phyloP scores from a whole-genome alignment of 139 green algal genomes.

The Dunaliella primolecta region DNA sequence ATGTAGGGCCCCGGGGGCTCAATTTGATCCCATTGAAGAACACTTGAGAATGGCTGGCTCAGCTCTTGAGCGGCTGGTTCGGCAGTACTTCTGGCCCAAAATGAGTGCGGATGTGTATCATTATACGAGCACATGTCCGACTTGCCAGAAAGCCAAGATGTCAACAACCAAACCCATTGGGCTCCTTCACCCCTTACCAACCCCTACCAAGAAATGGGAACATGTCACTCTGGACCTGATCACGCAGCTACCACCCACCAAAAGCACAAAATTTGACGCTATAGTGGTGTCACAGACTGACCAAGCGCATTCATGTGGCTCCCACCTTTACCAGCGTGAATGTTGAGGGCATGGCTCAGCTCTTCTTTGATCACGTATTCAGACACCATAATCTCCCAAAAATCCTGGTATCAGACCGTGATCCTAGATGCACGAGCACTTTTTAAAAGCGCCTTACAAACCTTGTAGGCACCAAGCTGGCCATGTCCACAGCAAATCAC shows the following conservation, averaged over 20 bases:
- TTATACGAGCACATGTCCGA: too few species aligned
- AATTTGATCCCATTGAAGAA: too few species aligned
- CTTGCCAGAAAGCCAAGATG: too few species aligned
- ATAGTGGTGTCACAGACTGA: conserved; percentile 54
- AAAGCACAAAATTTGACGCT: conserved; percentile 12
- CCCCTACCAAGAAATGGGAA: conserved; percentile 37
- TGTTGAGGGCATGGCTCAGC: conserved; percentile 19
- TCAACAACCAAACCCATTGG: conserved; percentile 29
- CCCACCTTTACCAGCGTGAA: conserved; percentile 28
- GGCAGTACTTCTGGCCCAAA: too few species aligned
- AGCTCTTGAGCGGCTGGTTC: too few species aligned
- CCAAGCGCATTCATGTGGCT: conserved; percentile 49
- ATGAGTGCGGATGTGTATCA: too few species aligned
- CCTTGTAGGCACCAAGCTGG: conserved; percentile 33
- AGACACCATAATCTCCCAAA: conserved; percentile 42
- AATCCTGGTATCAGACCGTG: conserved; percentile 56
- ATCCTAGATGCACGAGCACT: conserved; percentile 41
- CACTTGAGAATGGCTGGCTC: too few species aligned
- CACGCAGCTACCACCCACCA: conserved; percentile 27
- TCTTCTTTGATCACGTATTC: conserved; percentile 42
- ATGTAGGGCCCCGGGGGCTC: too few species aligned
- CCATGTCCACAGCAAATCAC: conserved; percentile 56
- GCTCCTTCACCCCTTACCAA: conserved; percentile 40
- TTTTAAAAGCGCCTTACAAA: conserved; percentile 48
- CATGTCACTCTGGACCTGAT: conserved; percentile 58